A percentile compares a stretch with the other conserved stretches of the same genome.
Conservation (phyloP, 495 filamentous ascomycete genomes). For the Lineolata rhizophorae region DNA sequence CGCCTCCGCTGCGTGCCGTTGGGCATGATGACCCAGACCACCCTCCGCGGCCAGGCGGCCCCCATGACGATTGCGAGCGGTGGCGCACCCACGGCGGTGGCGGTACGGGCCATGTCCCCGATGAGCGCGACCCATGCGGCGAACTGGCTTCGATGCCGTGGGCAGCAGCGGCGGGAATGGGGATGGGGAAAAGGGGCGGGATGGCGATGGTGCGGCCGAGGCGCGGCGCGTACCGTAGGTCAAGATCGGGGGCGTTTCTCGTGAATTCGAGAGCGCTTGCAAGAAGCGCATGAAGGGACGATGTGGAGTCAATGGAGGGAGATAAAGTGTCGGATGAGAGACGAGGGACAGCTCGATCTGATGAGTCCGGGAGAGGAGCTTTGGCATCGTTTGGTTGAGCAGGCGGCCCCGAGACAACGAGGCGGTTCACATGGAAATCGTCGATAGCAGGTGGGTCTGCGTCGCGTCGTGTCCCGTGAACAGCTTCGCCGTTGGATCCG, state of each 20-base stretch:
- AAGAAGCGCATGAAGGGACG: slow-evolving; percentile 3
- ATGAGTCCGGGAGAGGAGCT: too few relatives aligned
- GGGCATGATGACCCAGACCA: too few relatives aligned
- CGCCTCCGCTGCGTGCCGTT: background rate
- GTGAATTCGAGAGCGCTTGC: slow-evolving; percentile 7
- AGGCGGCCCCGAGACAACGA: slow-evolving; percentile 2
- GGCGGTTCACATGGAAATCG: slow-evolving; percentile 6
- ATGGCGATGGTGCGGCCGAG: slow-evolving; percentile 6
- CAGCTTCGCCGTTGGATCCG: slow-evolving; percentile 2
- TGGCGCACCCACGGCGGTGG: too few relatives aligned
- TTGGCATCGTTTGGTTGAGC: too few relatives aligned
- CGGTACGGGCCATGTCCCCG: too few relatives aligned
- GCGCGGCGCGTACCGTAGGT: slow-evolving; percentile 6
- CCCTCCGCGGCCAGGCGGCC: background rate
- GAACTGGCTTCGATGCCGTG: too few relatives aligned
- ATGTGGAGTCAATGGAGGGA: background rate
- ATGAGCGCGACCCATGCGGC: too few relatives aligned
- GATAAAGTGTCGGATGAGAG: too few relatives aligned
- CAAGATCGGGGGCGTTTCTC: slow-evolving; percentile 8
- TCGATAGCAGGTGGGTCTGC: slow-evolving; percentile 2
- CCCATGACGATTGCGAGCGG: background rate
- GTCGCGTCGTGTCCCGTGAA: too few relatives aligned
- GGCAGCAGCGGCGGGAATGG: too few relatives aligned
- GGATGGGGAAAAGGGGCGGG: too few relatives aligned
- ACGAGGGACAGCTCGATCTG: too few relatives aligned